Evolutionary conservation across 139 green algal species (phyloP).

Genomic region (Zygnema circumcarinatum): DNA sequence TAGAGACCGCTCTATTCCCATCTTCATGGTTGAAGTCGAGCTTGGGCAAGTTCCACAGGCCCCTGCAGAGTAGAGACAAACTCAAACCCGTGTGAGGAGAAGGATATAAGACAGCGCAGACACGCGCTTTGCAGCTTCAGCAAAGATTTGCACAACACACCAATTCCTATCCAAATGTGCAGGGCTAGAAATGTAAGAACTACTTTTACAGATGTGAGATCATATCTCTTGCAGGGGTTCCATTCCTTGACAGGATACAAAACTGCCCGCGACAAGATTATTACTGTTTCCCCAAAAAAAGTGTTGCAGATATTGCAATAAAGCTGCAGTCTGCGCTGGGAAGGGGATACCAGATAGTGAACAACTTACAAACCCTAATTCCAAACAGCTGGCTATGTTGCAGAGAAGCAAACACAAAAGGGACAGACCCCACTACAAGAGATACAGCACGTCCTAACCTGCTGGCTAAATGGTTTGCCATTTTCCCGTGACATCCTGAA

Average conservation of each 20-base stretch:
- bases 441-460: not conserved
- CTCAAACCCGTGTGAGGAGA: not conserved
- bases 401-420: too few species aligned
- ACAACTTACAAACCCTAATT: too few species aligned
- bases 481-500: not conserved
- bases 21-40: slow-evolving; percentile 86
- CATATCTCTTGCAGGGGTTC: not conserved
- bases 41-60: slow-evolving; percentile 86
- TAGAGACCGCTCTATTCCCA: slow-evolving; percentile 84
- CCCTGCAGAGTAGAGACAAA: slow-evolving; percentile 72
- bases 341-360: too few species aligned
- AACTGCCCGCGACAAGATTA: not conserved
- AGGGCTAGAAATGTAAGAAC: too few species aligned
- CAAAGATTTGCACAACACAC: too few species aligned
- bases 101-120: too few species aligned
- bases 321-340: slow-evolving; percentile 18
- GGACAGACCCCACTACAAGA: too few species aligned
- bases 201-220: too few species aligned
- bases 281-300: slow-evolving; percentile 29
- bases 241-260: not conserved
- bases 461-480: not conserved
- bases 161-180: too few species aligned
- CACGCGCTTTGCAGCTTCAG: too few species aligned
- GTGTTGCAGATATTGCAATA: slow-evolving; percentile 18
- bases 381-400: too few species aligned